Evolutionary conservation across 1,284 basidiomycete genomes (phyloP).

Genomic region (Thelephora terrestris): DNA sequence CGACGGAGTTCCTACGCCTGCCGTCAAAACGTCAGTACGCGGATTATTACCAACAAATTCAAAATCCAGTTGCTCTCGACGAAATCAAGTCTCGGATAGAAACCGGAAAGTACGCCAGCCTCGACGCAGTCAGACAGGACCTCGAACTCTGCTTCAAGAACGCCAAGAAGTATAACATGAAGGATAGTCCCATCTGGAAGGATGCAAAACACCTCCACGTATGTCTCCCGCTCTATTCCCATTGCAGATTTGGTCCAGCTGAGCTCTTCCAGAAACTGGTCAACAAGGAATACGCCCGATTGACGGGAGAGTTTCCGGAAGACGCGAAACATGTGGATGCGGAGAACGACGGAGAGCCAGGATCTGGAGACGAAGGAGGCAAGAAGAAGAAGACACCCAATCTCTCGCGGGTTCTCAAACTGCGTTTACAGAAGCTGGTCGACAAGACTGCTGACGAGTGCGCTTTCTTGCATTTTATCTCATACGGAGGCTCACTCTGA

Average conservation of each 20-base stretch:
- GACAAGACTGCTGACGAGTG: constrained; percentile 59
- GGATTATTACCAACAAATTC: constrained; percentile 83
- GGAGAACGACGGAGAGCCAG: constrained; percentile 32
- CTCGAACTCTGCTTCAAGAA: constrained; percentile 85
- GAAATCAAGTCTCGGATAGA: constrained; percentile 79
- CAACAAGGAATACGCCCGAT: constrained; percentile 50
- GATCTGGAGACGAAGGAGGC: constrained; percentile 30
- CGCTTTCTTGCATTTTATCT: constrained; percentile 17
- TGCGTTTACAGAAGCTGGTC: constrained; percentile 57
- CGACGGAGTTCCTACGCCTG: constrained; percentile 65
- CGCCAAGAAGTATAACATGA: constrained; percentile 83
- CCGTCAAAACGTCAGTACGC: constrained; percentile 74
- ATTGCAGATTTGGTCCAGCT: background rate
- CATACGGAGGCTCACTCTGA: constrained; percentile 1
- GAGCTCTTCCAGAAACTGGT: constrained; percentile 45
- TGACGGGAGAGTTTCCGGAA: constrained; percentile 33
- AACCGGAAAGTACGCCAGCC: constrained; percentile 47
- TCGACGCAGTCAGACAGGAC: constrained; percentile 69
- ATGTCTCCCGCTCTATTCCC: constrained; percentile 13
- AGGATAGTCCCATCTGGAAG: constrained; percentile 76
- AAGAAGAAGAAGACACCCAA: constrained; percentile 52
- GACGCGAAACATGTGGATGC: constrained; percentile 26
- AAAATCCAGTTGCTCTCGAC: constrained; percentile 73
- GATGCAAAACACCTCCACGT: constrained; percentile 69
- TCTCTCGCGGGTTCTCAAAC: constrained; percentile 51